Evolutionary conservation across 2,329 filamentous ascomycete genomes (phyloP), one percentile per base, ranked within the genome.

Genomic region (Fusarium ramigenum): DNA sequence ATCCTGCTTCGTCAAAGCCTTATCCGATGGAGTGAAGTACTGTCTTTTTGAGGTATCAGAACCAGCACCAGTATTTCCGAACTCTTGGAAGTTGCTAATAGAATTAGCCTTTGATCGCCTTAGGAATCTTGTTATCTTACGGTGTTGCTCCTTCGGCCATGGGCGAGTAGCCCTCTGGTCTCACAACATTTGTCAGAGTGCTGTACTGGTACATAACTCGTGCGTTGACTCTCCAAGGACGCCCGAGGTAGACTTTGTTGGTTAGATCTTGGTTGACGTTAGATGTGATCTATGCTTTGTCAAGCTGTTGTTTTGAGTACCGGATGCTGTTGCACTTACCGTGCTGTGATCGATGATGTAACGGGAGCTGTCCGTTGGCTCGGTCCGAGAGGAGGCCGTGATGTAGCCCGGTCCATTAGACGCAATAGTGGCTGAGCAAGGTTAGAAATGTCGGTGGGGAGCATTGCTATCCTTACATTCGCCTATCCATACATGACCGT

Each of bases 211-310:
- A 49, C 46, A 49, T 49, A 5, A 49, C 46, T 12, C 46, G 15
- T 12, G 46, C 21, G 14, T 32, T 32, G 9, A 32, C 28, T n/a
- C 46, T 49, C 46, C 15, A 49, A 32, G 46, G 46, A 9, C 46
- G 46, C 1, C 28, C 46, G 15, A 49, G 28, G 2, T 49, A 49
- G 0, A 49, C 46, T 49, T 49, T 49, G 7, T 18, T 32, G 0
- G 21, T 49, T 0, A 49, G 9, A n/a, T 49, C 28, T 49, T 32
- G 46, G 0, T 7, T n/a, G 2, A 15, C 21, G 0, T 28, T 32
- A 18, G 46, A n/a, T 6, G 28, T 49, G 7, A 49, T 30, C 46
- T 47, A 0, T 0, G 0, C 5, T 16, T 7, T 21, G 0, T 47
- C 5, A 30, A 0, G 28, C 5, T 8, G 8, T 14, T 4, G 7